Base-by-base conservation (phyloP, 1,284 basidiomycete species). In the Ustilago curta region DNA sequence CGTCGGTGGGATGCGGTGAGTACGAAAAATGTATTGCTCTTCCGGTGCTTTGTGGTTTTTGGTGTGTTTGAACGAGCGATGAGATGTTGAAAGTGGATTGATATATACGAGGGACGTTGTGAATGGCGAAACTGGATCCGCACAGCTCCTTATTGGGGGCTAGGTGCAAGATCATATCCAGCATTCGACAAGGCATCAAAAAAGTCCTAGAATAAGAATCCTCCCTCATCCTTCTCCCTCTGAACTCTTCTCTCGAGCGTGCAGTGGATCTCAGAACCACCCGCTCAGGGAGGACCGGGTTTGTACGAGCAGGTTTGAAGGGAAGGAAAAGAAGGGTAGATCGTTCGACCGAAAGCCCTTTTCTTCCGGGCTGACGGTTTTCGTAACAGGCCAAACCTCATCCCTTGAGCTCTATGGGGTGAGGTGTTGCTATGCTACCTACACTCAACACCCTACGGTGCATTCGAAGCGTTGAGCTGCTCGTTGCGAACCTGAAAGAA, bases 151-250 rank as follows among this genome's bases (percentile, higher is more conserved):
- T 27, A 7, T 27, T 27, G 27, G 32, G 16, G 19, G 35, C 18
- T n/a, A 8, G 9, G 18, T 8, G 16, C n/a, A 27, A 27, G 27
- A 21, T 39, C 50, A 60, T 50, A 53, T 37, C 27, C 58, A 39
- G 43, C 18, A 12, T 60, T 60, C 58, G 58, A 60, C 50, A 60
- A 60, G 50, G 58, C 58, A 45, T 39, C 3, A 21, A 21, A 31
- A 8, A 27, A 23, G 57, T 60, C 58, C 58, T 53, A 60, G 32
- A 60, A 6, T 12, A 27, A 27, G n/a, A 23, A 25, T 2, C 44
- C 23, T 16, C 44, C 1, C 44, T 23, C 18, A 4, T 14, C 8
- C 27, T 16, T 3, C 44, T 5, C 21, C 5, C 5, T 25, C 8
- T 11, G 21, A 3, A 12, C 6, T 23, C 8, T 12, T 14, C 44